Percentiles rank a stretch among this genome's conserved stretches.
Conservation (phyloP, 2,329 filamentous ascomycete genomes). For the Plenodomus biglobosus region DNA sequence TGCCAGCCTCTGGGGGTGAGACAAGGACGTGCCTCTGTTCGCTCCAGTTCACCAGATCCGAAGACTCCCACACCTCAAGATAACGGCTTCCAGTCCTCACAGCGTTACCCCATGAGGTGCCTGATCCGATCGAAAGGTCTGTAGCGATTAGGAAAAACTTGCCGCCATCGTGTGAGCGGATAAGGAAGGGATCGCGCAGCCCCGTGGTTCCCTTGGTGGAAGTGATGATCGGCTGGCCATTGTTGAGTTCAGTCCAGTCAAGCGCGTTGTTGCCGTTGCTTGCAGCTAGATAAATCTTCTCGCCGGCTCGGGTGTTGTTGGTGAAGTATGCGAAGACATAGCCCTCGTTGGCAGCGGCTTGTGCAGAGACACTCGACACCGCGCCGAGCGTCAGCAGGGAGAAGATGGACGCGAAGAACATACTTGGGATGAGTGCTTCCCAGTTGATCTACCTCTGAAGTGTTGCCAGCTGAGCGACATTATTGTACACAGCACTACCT, state of each 20-base stretch:
- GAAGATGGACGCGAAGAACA: not conserved
- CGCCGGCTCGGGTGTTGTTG: constrained; percentile 48
- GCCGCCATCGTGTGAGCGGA: constrained; percentile 54
- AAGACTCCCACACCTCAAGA: constrained; percentile 57
- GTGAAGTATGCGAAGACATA: constrained; percentile 59
- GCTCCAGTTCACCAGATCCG: constrained; percentile 55
- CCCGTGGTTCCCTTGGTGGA: constrained; percentile 54
- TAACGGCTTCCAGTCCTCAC: constrained; percentile 54
- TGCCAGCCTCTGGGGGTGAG: constrained; percentile 54
- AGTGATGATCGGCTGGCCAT: constrained; percentile 50
- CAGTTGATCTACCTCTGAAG: not conserved
- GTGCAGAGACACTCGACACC: constrained; percentile 1
- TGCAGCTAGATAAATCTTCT: constrained; percentile 57
- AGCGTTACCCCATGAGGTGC: constrained; percentile 55
- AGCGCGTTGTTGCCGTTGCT: constrained; percentile 57
- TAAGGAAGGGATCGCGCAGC: constrained; percentile 57
- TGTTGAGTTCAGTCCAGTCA: constrained; percentile 55
- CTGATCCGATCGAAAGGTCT: constrained; percentile 57
- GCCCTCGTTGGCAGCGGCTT: constrained; percentile 34
- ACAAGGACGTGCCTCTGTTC: constrained; percentile 54
- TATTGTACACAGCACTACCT: not conserved
- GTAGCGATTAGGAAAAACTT: constrained; percentile 57
- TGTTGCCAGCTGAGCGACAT: not conserved
- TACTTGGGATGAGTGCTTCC: not conserved
- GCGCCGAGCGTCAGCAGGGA: not conserved